Conservation (phyloP, 2,329 filamentous ascomycete species). For the Thelonectria blattea region DNA sequence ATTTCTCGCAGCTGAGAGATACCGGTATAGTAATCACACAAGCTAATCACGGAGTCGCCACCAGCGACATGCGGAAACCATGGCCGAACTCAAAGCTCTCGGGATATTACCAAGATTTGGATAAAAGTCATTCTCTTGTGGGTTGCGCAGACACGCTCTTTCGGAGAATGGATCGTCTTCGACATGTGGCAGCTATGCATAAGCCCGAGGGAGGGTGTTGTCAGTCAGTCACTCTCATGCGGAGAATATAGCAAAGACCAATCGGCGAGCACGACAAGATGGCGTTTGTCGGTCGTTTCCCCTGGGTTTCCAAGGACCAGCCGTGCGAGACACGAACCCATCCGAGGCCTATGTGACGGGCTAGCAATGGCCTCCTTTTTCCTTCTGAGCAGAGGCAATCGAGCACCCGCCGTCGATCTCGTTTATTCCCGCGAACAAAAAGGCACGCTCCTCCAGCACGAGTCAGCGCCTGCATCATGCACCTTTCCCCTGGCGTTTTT, state of each 20-base stretch:
- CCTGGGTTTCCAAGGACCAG: slow-evolving; percentile 1
- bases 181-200: not conserved
- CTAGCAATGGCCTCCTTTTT: slow-evolving; percentile 8
- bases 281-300: not conserved
- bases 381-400: not conserved
- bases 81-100: too few relatives aligned
- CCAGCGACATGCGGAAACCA: not conserved
- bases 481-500: not conserved
- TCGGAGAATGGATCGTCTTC: not conserved
- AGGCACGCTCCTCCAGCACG: not conserved
- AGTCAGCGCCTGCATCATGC: not conserved
- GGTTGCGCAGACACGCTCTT: not conserved
- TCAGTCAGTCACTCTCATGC: too few relatives aligned
- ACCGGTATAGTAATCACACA: too few relatives aligned
- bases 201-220: not conserved
- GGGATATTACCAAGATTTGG: too few relatives aligned
- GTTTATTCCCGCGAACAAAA: not conserved
- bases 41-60: not conserved
- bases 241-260: not conserved
- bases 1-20: not conserved
- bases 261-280: not conserved
- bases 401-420: not conserved
- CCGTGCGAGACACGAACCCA: not conserved
- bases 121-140: not conserved
- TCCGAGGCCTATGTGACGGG: not conserved